Evolutionary conservation across 805 yeast genomes (phyloP), one percentile per base, ranked within the genome.

Genomic region (Hanseniaspora thailandica): DNA sequence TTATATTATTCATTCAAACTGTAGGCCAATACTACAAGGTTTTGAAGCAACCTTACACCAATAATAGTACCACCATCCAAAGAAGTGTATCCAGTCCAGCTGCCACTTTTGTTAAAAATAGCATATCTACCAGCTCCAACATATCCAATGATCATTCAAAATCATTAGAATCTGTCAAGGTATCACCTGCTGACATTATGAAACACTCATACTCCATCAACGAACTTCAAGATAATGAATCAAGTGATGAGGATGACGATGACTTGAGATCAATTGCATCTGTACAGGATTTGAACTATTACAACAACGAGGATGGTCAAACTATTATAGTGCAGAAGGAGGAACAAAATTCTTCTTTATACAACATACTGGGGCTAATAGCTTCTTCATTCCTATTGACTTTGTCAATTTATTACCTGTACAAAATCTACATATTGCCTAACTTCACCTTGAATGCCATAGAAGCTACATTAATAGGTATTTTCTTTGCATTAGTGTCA

Each of bases 1-100:
- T 96, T 0, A 76, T 93, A 25, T 72, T 93, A 54, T 81, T 87
- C n/a, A 87, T 93, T 56, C 98, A 93, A 69, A 86, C 95, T 13
- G 76, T 86, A 40, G 96, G 97, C 8, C 88, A 88, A 61, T 80
- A 86, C 8, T 75, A 85, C 51, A 75, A 77, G 57, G 82, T 89
- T 83, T 69, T 86, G 44, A 77, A 44, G 7, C 48, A 45, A 12
- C 55, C 55, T 17, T 50, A 50, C 28, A 45, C 30, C 28, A 45
- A 34, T 17, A 33, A n/a, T 20, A 33, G 39, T 28, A 12, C 28
- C 2, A 33, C 81, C 22, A 65, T 66, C 10, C 56, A 36, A 40
- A 40, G 19, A 33, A 49, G 17, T 7, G 30, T 28, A 25, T 22
- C 41, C 28, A 36, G 15, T 33, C 31, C 30, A 4, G 8, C 46